Percentiles rank a stretch among this genome's conserved stretches.
These are phyloP conservation scores for Phytophthora vignae DNA, from an alignment of 352 stramenopile species.

Conservation along the genomic window DNA sequence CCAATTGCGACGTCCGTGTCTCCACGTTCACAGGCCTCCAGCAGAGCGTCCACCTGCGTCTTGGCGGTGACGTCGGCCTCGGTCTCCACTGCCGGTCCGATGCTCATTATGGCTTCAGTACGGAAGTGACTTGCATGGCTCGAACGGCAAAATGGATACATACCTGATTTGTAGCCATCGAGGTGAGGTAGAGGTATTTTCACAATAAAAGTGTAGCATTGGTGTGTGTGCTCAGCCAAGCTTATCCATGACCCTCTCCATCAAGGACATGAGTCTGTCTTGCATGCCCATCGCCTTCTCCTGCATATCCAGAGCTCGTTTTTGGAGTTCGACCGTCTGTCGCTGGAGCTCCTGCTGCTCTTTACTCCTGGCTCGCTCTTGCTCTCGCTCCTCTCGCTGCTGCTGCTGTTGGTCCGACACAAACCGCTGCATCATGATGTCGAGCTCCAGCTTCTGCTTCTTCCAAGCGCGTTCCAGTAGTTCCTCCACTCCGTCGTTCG, in stretches of 20 bases:
- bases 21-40: no score
- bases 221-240: conserved; percentile 9
- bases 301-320: conserved; percentile 33
- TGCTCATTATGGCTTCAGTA: no score
- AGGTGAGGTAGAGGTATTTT: no score
- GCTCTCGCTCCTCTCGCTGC: conserved; percentile 18
- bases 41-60: no score
- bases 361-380: conserved; percentile 10
- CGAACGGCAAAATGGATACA: no score
- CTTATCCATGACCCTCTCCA: conserved; percentile 43
- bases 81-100: no score
- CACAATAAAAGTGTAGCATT: no score
- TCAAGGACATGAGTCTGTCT: conserved; percentile 32
- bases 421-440: conserved; percentile 29
- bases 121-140: no score
- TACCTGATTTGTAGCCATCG: no score
- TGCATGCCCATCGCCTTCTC: conserved; percentile 39
- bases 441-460: conserved; percentile 22
- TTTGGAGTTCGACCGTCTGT: conserved; percentile 32
- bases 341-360: conserved; percentile 32
- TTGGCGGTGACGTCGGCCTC: no score
- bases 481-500: background rate
- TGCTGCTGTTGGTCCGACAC: conserved; percentile 21
- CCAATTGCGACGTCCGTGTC: no score
- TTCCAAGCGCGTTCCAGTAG: conserved; percentile 14